Conservation (phyloP, 768 basidiomycete species). For the Rhizopogon vesiculosus region DNA sequence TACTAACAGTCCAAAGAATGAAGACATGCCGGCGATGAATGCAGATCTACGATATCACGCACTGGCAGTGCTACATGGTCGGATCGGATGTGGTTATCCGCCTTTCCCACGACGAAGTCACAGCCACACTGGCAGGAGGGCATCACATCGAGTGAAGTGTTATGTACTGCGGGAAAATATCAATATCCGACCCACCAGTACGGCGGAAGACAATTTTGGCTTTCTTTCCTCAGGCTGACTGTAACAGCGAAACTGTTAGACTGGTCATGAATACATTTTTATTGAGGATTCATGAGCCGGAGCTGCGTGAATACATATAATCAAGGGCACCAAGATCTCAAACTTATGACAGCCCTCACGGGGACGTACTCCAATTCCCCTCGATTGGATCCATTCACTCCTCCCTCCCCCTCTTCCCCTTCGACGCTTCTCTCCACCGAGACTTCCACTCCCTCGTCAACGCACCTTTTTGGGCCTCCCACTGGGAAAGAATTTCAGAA, state of each 20-base stretch:
- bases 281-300: background rate
- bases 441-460: slow-evolving; percentile 78
- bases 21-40: slow-evolving; percentile 51
- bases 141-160: too few relatives aligned
- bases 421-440: slow-evolving; percentile 69
- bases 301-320: background rate
- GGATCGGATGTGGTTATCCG: too few relatives aligned
- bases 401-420: slow-evolving; percentile 51
- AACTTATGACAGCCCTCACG: too few relatives aligned
- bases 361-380: background rate
- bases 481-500: slow-evolving; percentile 54
- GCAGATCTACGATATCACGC: slow-evolving; percentile 4
- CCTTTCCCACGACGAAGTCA: too few relatives aligned
- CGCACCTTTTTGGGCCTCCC: slow-evolving; percentile 66
- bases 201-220: too few relatives aligned
- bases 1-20: slow-evolving; percentile 85
- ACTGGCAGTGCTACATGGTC: too few relatives aligned
- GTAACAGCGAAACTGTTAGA: too few relatives aligned
- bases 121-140: too few relatives aligned
- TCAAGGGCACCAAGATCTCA: background rate
- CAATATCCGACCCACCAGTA: too few relatives aligned
- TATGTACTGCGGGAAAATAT: too few relatives aligned
- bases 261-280: background rate
- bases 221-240: too few relatives aligned
- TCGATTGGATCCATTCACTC: slow-evolving; percentile 12